Conservation (phyloP, 306 rosid genomes). For the Carpinus fangiana region DNA sequence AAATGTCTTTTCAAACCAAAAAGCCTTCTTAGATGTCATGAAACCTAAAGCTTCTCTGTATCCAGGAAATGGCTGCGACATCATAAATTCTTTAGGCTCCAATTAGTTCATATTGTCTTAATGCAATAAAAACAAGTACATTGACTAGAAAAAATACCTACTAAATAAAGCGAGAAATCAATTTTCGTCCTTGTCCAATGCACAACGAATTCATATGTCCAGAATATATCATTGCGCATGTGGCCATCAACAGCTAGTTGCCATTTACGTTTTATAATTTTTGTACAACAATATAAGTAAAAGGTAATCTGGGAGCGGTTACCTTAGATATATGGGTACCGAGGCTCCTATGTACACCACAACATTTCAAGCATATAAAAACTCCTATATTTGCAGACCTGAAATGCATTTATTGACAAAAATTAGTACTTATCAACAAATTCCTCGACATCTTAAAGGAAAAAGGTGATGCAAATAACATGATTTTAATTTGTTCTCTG, state of each 20-base stretch:
- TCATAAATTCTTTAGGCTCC: neutral
- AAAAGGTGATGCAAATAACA: neutral
- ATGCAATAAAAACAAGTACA: neutral
- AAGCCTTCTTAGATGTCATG: neutral
- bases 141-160: slow-evolving; percentile 10
- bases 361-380: slow-evolving; percentile 92
- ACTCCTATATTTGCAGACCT: slow-evolving; percentile 98
- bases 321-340: slow-evolving; percentile 98
- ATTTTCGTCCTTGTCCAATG: neutral
- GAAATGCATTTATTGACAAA: slow-evolving; percentile 31
- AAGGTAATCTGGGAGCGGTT: slow-evolving; percentile 19
- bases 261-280: neutral
- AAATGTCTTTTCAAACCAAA: neutral
- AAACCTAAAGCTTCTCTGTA: neutral
- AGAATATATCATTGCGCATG: neutral
- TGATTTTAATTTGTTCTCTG: slow-evolving; percentile 3
- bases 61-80: neutral
- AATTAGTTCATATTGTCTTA: neutral
- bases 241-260: neutral
- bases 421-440: neutral
- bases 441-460: slow-evolving; percentile 9
- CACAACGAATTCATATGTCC: neutral
- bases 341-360: slow-evolving; percentile 95
- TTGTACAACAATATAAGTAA: slow-evolving; percentile 17
- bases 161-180: neutral